Conservation (phyloP, 2,329 filamentous ascomycete species). For the Orbilia oligospora region DNA sequence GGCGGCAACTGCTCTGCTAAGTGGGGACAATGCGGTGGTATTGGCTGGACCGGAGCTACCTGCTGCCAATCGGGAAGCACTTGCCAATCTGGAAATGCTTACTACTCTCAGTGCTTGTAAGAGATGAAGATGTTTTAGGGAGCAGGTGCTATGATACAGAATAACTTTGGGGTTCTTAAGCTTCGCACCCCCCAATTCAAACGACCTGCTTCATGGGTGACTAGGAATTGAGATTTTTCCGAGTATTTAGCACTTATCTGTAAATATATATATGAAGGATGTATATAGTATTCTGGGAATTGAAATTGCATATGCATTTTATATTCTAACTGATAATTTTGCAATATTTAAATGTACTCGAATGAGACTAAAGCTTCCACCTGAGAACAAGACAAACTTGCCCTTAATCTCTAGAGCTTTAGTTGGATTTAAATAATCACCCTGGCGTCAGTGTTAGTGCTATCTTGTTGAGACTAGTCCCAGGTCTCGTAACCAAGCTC, state of each 20-base stretch:
- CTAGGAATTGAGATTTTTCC: background rate
- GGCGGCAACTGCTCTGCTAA: conserved; percentile 63
- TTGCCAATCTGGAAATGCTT: conserved; percentile 65
- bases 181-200: background rate
- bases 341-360: background rate
- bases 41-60: conserved; percentile 65
- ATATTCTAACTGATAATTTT: background rate
- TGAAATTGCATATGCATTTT: conserved; percentile 19
- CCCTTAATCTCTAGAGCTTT: too few relatives aligned
- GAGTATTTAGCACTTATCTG: conserved; percentile 18
- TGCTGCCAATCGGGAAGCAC: conserved; percentile 66
- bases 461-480: background rate
- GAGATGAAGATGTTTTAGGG: background rate
- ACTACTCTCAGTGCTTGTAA: conserved; percentile 63
- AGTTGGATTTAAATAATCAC: too few relatives aligned
- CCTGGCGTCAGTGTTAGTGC: too few relatives aligned
- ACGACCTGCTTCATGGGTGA: background rate
- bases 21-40: conserved; percentile 66
- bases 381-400: too few relatives aligned
- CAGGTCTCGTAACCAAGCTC: background rate
- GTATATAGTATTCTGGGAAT: conserved; percentile 37
- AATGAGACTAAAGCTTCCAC: too few relatives aligned
- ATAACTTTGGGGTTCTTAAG: background rate
- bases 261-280: conserved; percentile 49
- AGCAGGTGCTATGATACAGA: background rate